A percentile compares a stretch with the other conserved stretches of the same genome.
These are phyloP conservation scores for Ceratocystis harringtonii DNA, from an alignment of 2,329 filamentous ascomycete genomes.

Conservation along the genomic window DNA sequence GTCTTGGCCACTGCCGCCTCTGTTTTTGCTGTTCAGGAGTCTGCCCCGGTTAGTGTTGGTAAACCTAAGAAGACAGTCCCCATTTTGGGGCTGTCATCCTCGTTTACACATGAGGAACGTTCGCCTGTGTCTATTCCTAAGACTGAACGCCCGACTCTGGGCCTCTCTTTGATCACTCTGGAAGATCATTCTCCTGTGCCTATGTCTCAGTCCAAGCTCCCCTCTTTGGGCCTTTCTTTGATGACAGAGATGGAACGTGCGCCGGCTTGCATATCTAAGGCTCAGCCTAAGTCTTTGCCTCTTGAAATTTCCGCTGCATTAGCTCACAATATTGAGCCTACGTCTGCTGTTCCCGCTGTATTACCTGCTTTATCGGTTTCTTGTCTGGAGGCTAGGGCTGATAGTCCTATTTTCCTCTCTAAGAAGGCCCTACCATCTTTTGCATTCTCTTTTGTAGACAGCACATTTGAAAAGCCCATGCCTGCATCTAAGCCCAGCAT, in stretches of 20 bases:
- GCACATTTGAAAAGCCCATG: not conserved
- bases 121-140: conserved; percentile 23
- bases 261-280: not conserved
- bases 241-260: not conserved
- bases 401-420: not conserved
- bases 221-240: conserved; percentile 23
- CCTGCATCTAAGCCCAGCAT: not conserved
- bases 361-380: conserved; percentile 3
- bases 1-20: conserved; percentile 22
- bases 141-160: conserved; percentile 21
- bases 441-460: conserved; percentile 1
- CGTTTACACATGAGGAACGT: not conserved
- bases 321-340: conserved; percentile 24
- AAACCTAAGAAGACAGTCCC: conserved; percentile 19
- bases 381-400: not conserved
- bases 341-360: conserved; percentile 15
- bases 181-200: conserved; percentile 18
- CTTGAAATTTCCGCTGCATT: conserved; percentile 18
- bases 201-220: conserved; percentile 22
- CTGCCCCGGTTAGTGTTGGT: conserved; percentile 23
- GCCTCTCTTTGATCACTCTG: conserved; percentile 20
- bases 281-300: not conserved
- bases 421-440: not conserved
- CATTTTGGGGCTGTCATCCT: conserved; percentile 18
- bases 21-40: conserved; percentile 23